These are phyloP conservation scores for Pyrenophora teres DNA, from an alignment of 2,329 filamentous ascomycete genomes.

Conservation along the genomic window DNA sequence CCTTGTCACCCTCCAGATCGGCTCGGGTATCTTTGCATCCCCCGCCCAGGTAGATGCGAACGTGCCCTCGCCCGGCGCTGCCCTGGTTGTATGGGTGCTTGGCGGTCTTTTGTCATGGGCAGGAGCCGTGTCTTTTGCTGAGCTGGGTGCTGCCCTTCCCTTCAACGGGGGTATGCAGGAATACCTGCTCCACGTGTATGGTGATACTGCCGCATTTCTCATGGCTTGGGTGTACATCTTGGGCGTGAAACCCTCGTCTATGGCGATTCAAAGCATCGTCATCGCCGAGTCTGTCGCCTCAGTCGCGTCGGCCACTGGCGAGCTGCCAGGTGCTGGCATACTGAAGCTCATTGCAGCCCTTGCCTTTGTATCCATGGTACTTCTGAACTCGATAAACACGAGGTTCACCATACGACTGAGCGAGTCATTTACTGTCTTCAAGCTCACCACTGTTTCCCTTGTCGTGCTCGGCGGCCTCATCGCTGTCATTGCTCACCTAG, in stretches of 20 bases:
- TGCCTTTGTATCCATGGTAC: slow-evolving; percentile 47
- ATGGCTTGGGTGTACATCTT: slow-evolving; percentile 70
- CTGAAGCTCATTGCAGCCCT: slow-evolving; percentile 47
- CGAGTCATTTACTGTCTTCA: slow-evolving; percentile 51
- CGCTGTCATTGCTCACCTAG: slow-evolving; percentile 38
- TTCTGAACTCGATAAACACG: slow-evolving; percentile 53
- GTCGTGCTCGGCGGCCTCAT: slow-evolving; percentile 39
- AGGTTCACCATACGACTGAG: slow-evolving; percentile 48
- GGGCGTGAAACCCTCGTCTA: slow-evolving; percentile 66
- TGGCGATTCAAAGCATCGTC: slow-evolving; percentile 67
- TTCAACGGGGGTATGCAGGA: slow-evolving; percentile 68
- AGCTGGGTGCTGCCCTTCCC: slow-evolving; percentile 66
- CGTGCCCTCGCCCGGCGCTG: slow-evolving; percentile 64
- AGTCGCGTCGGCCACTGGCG: slow-evolving; percentile 50
- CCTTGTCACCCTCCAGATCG: slow-evolving; percentile 67
- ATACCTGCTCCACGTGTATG: slow-evolving; percentile 65
- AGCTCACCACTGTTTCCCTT: slow-evolving; percentile 39
- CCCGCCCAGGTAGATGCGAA: slow-evolving; percentile 67
- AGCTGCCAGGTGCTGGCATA: slow-evolving; percentile 17
- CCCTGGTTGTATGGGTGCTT: slow-evolving; percentile 64
- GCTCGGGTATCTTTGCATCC: slow-evolving; percentile 68
- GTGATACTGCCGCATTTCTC: slow-evolving; percentile 65
- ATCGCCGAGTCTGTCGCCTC: slow-evolving; percentile 57
- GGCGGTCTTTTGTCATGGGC: slow-evolving; percentile 68
- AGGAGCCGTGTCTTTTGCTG: slow-evolving; percentile 65